Conservation (phyloP, 2,329 filamentous ascomycete species). For the Torrubiella hemipterigena region DNA sequence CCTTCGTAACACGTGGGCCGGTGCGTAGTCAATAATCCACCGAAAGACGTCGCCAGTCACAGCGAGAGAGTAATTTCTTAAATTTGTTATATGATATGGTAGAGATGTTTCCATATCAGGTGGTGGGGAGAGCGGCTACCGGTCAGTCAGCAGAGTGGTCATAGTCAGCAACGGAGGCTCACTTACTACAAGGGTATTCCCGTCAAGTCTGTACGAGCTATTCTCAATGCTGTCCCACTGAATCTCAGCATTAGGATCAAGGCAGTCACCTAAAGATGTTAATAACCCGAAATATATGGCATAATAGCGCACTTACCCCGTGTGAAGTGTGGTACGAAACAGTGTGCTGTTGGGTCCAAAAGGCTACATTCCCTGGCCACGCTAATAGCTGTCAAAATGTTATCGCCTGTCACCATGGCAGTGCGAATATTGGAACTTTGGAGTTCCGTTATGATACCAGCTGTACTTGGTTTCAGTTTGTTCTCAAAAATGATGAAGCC, state of each 20-base stretch:
- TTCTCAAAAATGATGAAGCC: slow-evolving; percentile 99
- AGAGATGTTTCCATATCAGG: slow-evolving; percentile 67
- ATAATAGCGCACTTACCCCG: slow-evolving; percentile 39
- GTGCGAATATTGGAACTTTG: slow-evolving; percentile 72
- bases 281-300: not conserved
- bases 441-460: slow-evolving; percentile 71
- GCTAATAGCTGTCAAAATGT: slow-evolving; percentile 92
- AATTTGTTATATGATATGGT: slow-evolving; percentile 71
- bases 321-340: slow-evolving; percentile 82
- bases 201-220: slow-evolving; percentile 62
- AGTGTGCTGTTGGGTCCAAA: slow-evolving; percentile 69
- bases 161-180: not conserved
- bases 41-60: slow-evolving; percentile 90
- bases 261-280: slow-evolving; percentile 44
- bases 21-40: slow-evolving; percentile 88
- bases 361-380: slow-evolving; percentile 84
- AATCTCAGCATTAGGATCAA: slow-evolving; percentile 61
- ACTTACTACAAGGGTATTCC: slow-evolving; percentile 58
- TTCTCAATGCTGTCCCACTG: slow-evolving; percentile 96
- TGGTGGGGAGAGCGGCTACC: slow-evolving; percentile 57
- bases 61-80: slow-evolving; percentile 78
- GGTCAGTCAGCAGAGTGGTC: not conserved
- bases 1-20: slow-evolving; percentile 62
- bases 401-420: slow-evolving; percentile 97
- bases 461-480: slow-evolving; percentile 84